Base-by-base conservation (phyloP, 75 land plant genomes). In the Azolla pinnata region DNA sequence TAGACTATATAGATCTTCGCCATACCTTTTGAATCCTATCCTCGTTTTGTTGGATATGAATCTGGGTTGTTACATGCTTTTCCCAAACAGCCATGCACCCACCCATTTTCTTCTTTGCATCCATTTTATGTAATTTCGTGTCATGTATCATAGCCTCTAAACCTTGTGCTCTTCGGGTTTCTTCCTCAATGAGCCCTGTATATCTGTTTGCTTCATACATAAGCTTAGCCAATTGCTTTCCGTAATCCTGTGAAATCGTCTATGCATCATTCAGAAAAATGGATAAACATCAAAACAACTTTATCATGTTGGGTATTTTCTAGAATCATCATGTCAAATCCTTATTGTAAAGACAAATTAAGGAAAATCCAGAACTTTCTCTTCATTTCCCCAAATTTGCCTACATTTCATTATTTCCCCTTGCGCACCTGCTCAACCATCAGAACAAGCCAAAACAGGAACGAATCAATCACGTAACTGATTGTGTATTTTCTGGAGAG, bases 41-140 rank as follows among this genome's bases (percentile, higher is more conserved):
- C 14, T 52, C 54, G 14, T 23, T 29, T 52, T 52, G 54, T 29
- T 52, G 54, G 27, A 52, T 52, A 52, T 52, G 54, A 26, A 52
- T 52, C 14, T 52, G 54, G 26, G 54, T 52, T 24, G 54, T 26
- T 23, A 26, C 29, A 25, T 52, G 54, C 24, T 52, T 52, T 52
- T 18, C 27, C 54, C 54, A 52, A 24, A 26, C 54, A 2, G 54
- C 54, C 54, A 2, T 52, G 14, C 14, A 52, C 4, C 54, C 54
- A 25, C 54, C 54, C 54, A 52, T 52, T 26, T 24, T 23, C 28
- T 5, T 52, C 24, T 52, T 52, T 4, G 25, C 18, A 52, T 52
- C 54, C 18, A 52, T 12, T 24, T 52, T 29, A 25, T 27, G 24
- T 18, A 14, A 2, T 4, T 23, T 24, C 2, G 24, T 4, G 29